These are phyloP conservation scores for Zelonia costaricensis DNA, from an alignment of 208 protist genomes.

Conservation along the genomic window DNA sequence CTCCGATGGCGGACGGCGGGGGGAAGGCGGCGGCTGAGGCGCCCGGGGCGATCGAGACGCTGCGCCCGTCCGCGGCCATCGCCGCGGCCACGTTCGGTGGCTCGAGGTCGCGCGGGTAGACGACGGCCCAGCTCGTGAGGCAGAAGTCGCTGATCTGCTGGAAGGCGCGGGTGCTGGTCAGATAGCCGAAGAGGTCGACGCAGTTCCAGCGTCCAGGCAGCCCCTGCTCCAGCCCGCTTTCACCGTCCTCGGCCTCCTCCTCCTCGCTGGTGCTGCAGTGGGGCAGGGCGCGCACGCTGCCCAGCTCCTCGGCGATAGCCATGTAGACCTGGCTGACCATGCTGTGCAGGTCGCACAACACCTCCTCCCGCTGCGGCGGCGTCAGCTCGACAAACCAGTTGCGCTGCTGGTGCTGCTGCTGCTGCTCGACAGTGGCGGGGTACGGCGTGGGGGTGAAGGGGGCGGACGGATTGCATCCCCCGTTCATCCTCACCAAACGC, in stretches of 20 bases:
- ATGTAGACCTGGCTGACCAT: conserved; percentile 13
- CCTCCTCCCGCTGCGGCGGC: conserved; percentile 11
- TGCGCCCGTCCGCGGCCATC: not conserved
- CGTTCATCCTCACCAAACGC: not conserved
- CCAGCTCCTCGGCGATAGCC: conserved; percentile 7
- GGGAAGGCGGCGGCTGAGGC: conserved; percentile 5
- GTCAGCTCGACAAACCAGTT: conserved; percentile 18
- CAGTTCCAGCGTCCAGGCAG: conserved; percentile 31
- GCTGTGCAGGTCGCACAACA: conserved; percentile 13
- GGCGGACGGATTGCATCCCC: not conserved
- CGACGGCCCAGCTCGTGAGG: conserved; percentile 42
- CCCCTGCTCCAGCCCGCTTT: not conserved
- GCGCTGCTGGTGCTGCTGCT: conserved; percentile 5
- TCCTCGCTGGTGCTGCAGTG: not conserved
- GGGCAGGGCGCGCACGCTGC: conserved; percentile 3
- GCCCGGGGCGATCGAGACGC: not conserved
- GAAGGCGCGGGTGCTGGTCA: conserved; percentile 39
- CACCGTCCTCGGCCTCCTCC: conserved; percentile 1
- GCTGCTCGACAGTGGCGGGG: not conserved
- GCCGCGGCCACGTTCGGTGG: conserved; percentile 12
- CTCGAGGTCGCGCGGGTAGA: conserved; percentile 23
- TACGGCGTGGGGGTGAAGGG: not conserved
- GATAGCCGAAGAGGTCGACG: conserved; percentile 36
- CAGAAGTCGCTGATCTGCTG: conserved; percentile 55
- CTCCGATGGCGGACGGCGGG: too few relatives aligned